These are phyloP conservation scores for Cystobasidiaceae sp. DNA, from an alignment of 1,284 basidiomycete genomes.

Conservation along the genomic window DNA sequence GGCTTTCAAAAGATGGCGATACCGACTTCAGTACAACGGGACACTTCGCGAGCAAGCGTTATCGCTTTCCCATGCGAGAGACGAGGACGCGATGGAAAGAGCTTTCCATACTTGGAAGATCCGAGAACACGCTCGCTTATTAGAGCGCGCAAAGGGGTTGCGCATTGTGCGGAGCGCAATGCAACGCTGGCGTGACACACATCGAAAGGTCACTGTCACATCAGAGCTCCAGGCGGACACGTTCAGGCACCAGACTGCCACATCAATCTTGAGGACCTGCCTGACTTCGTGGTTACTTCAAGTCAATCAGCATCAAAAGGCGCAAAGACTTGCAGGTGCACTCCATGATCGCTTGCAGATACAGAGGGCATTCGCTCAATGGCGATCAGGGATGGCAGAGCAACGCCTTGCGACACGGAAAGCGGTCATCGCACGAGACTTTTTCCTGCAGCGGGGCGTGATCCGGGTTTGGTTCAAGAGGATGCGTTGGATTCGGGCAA, in stretches of 20 bases:
- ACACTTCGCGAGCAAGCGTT: neutral
- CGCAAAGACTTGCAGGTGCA: slow-evolving; percentile 2
- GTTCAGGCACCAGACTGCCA: neutral
- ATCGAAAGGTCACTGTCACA: neutral
- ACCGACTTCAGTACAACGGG: neutral
- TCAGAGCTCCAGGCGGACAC: neutral
- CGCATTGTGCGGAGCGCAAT: neutral
- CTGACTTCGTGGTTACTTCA: neutral
- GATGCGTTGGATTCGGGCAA: neutral
- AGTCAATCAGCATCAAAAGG: neutral
- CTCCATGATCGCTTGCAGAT: neutral
- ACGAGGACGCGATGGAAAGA: slow-evolving; percentile 12
- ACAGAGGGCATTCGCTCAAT: slow-evolving; percentile 4
- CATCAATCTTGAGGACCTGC: neutral
- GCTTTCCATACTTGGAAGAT: slow-evolving; percentile 9
- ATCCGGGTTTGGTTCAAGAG: neutral
- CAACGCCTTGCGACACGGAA: slow-evolving; percentile 6
- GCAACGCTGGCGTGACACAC: neutral
- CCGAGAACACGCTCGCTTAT: slow-evolving; percentile 1
- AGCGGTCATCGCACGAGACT: slow-evolving; percentile 24
- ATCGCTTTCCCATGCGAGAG: slow-evolving; percentile 3
- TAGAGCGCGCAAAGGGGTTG: slow-evolving; percentile 2
- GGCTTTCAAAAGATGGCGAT: neutral
- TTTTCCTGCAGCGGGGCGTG: slow-evolving; percentile 21
- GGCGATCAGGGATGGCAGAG: neutral